Conservation (phyloP, 768 basidiomycete genomes). For the Pleurotus tuoliensis region DNA sequence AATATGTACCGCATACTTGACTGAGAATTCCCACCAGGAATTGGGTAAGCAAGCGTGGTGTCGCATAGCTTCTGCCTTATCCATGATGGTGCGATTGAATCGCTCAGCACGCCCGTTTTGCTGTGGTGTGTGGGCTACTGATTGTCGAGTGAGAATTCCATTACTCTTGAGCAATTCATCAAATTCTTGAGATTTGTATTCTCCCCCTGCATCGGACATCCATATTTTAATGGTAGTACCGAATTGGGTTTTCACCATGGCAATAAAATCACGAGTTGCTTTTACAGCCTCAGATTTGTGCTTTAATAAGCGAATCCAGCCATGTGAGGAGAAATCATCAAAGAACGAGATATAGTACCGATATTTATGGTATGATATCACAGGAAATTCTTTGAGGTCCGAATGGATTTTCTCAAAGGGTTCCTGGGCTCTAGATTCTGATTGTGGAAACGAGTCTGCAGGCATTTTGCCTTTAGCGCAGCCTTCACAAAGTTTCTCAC, state of each 20-base stretch:
- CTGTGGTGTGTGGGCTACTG: slow-evolving; percentile 16
- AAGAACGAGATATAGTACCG: background rate
- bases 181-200: slow-evolving; percentile 11
- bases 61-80: slow-evolving; percentile 20
- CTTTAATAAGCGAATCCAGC: slow-evolving; percentile 9
- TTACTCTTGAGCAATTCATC: background rate
- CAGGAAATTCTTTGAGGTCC: slow-evolving; percentile 2
- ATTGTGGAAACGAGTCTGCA: background rate
- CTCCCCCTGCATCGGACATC: slow-evolving; percentile 11
- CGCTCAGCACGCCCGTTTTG: slow-evolving; percentile 29
- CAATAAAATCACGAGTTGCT: slow-evolving; percentile 2
- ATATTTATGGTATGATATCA: slow-evolving; percentile 1
- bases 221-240: slow-evolving; percentile 8
- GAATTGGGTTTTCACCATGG: slow-evolving; percentile 9
- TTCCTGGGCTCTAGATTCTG: background rate
- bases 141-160: slow-evolving; percentile 18
- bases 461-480: slow-evolving; percentile 8
- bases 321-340: background rate
- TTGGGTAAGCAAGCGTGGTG: background rate
- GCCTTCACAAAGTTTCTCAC: slow-evolving; percentile 3
- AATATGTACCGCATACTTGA: no score
- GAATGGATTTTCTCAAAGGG: slow-evolving; percentile 5
- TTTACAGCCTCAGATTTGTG: slow-evolving; percentile 9
- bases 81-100: slow-evolving; percentile 19
- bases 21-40: no score